These are phyloP conservation scores for Cytospora mali DNA, from an alignment of 2,329 filamentous ascomycete genomes.

Conservation along the genomic window DNA sequence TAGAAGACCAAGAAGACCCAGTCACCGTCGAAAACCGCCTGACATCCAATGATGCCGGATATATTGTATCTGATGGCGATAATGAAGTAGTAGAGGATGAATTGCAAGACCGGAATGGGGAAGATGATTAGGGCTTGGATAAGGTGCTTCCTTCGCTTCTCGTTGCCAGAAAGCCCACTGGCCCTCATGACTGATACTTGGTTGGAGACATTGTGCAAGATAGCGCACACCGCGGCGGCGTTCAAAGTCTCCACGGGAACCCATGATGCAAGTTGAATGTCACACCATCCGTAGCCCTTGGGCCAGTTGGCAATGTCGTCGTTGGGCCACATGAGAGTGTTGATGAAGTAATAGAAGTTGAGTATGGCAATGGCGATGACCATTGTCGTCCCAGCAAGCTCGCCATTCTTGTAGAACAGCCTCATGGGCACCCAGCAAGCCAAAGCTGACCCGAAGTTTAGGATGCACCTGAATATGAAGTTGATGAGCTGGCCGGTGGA, in stretches of 20 bases:
- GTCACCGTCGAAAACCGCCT: slow-evolving; percentile 45
- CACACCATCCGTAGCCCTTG: slow-evolving; percentile 56
- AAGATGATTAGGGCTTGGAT: slow-evolving; percentile 59
- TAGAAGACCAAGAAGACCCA: slow-evolving; percentile 55
- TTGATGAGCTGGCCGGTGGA: slow-evolving; percentile 44
- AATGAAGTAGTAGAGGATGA: slow-evolving; percentile 51
- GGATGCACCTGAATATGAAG: slow-evolving; percentile 50
- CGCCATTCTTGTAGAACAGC: slow-evolving; percentile 54
- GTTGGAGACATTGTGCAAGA: slow-evolving; percentile 56
- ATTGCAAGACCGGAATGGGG: slow-evolving; percentile 52
- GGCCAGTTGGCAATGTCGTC: slow-evolving; percentile 55
- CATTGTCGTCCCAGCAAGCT: slow-evolving; percentile 56
- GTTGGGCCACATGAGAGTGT: slow-evolving; percentile 56
- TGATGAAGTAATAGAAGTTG: slow-evolving; percentile 53
- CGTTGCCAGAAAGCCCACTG: slow-evolving; percentile 42
- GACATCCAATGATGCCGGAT: slow-evolving; percentile 54
- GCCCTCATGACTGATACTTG: slow-evolving; percentile 52
- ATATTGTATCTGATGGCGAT: slow-evolving; percentile 52
- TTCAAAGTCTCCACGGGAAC: slow-evolving; percentile 47
- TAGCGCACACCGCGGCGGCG: slow-evolving; percentile 54
- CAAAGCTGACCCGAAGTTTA: slow-evolving; percentile 49
- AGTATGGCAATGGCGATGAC: slow-evolving; percentile 48
- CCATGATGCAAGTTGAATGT: slow-evolving; percentile 47
- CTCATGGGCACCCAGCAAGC: slow-evolving; percentile 54
- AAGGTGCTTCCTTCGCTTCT: slow-evolving; percentile 47